Evolutionary conservation across 352 stramenopile species (phyloP), one percentile per base, ranked within the genome.

Genomic region (Phytophthora macrochlamydospora): DNA sequence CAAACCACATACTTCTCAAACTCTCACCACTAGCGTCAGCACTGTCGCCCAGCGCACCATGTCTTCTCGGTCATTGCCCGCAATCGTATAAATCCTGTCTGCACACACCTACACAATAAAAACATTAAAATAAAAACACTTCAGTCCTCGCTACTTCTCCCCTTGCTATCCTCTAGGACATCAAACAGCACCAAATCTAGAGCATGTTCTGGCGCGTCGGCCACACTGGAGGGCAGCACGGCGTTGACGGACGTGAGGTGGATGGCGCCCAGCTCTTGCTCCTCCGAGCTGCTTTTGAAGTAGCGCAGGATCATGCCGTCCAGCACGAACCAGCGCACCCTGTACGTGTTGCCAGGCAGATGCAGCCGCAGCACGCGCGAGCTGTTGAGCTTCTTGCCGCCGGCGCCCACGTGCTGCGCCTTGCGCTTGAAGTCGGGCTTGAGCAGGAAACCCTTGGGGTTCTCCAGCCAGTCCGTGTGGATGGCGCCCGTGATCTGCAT

Each of bases 371-470:
- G 66, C 8, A 90, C 63, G 37, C 86, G 73, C n/a, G 86, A 91
- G 56, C 75, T 87, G 62, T 93, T 92, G 53, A 96, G 81, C 58
- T 94, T 93, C 70, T 96, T 96, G 46, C 88, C 88, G 24, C 88
- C 88, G 7, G 88, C 88, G 4, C 89, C 89, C 7, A 94, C 84
- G 56, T 95, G 85, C 69, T 96, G 89, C 50, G 85, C 77, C 56
- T 91, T 91, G 18, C 89, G 87, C 78, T 96, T 96, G 56, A 96
- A 96, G 67, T 96, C 89, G 14, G 89, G 89, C 50, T 96, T 96
- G 57, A 95, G 82, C 37, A 96, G 52, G 52, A 90, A 96, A 11
- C 89, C 89, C 69, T 94, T 94, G 52, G 89, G 89, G 71, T 96
- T 96, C 71, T 96, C 89, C 37, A 96, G 78, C 89, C 89, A 96